These are phyloP conservation scores for Cryphonectria carpinicola DNA, from an alignment of 2,329 filamentous ascomycete genomes.

Conservation along the genomic window DNA sequence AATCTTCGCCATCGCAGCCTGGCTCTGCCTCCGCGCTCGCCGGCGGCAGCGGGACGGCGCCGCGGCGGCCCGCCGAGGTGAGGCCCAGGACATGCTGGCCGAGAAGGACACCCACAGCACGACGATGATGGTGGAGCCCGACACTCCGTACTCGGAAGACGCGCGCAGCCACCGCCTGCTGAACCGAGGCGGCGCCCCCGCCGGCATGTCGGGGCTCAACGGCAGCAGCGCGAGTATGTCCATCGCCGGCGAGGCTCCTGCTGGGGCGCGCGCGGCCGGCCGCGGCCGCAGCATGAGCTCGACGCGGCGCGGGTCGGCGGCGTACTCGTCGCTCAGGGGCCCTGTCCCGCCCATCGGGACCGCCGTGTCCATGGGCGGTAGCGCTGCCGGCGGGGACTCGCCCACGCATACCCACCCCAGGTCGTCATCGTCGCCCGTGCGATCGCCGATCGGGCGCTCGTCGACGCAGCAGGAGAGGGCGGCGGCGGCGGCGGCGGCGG, in stretches of 20 bases:
- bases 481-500: conserved; percentile 37
- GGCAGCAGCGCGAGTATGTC: conserved; percentile 17
- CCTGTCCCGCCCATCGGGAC: conserved; percentile 29
- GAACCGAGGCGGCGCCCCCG: neutral
- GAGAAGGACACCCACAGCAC: conserved; percentile 48
- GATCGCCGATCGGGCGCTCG: conserved; percentile 16
- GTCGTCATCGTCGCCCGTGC: conserved; percentile 2
- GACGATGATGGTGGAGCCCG: conserved; percentile 44
- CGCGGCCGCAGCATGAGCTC: conserved; percentile 9
- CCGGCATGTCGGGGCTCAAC: conserved; percentile 20
- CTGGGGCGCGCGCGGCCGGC: neutral
- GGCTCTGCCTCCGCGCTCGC: conserved; percentile 48
- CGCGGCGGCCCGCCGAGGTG: conserved; percentile 23
- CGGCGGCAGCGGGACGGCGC: conserved; percentile 15
- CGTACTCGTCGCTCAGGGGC: conserved; percentile 23
- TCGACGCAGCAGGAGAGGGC: conserved; percentile 31
- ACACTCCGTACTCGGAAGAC: conserved; percentile 50
- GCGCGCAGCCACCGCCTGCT: conserved; percentile 33
- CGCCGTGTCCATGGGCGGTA: neutral
- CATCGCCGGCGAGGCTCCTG: neutral
- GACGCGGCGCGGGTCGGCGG: conserved; percentile 19
- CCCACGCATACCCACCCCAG: neutral
- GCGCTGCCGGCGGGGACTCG: conserved; percentile 28
- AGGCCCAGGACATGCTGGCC: conserved; percentile 44
- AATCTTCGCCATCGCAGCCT: conserved; percentile 46